Conservation (phyloP, 495 filamentous ascomycete species). For the Friedmanniomyces endolithicus region DNA sequence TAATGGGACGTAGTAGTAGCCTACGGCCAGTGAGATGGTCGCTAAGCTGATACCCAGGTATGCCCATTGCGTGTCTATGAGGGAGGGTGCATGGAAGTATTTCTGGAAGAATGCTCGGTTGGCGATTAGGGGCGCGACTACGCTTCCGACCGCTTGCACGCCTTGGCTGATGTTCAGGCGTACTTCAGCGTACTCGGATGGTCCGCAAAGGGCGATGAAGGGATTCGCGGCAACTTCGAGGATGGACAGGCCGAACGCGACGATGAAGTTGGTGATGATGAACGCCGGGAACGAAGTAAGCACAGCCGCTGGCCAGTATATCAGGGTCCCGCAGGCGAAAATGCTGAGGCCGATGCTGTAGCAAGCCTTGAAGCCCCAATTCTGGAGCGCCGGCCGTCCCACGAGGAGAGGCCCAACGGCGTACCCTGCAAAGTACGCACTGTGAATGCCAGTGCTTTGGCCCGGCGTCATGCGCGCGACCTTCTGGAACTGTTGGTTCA, state of each 20-base stretch:
- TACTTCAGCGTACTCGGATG: slow-evolving; percentile 51
- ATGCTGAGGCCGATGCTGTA: slow-evolving; percentile 53
- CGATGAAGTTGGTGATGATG: slow-evolving; percentile 53
- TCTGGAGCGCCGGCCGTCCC: slow-evolving; percentile 44
- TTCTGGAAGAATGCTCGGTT: slow-evolving; percentile 45
- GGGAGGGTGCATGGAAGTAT: slow-evolving; percentile 35
- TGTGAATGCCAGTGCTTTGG: slow-evolving; percentile 46
- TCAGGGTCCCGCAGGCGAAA: slow-evolving; percentile 51
- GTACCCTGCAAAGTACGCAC: slow-evolving; percentile 54
- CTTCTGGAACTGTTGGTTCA: slow-evolving; percentile 31
- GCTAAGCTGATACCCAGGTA: slow-evolving; percentile 59
- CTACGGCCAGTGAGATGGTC: slow-evolving; percentile 49
- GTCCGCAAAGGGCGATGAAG: slow-evolving; percentile 57
- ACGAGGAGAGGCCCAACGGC: slow-evolving; percentile 45
- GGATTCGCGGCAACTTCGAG: slow-evolving; percentile 56
- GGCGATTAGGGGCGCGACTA: slow-evolving; percentile 50
- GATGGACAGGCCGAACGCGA: slow-evolving; percentile 50
- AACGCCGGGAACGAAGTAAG: slow-evolving; percentile 54
- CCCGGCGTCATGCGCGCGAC: slow-evolving; percentile 27
- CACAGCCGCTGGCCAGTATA: slow-evolving; percentile 64
- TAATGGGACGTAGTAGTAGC: slow-evolving; percentile 52
- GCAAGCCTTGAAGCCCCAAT: slow-evolving; percentile 55
- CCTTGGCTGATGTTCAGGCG: slow-evolving; percentile 56
- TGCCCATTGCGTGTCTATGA: slow-evolving; percentile 59
- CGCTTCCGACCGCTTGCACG: slow-evolving; percentile 53